Percentiles rank a stretch among this genome's conserved stretches.
phyloP scores from a whole-genome alignment of 148 eudicot species.

The Spergularia bocconei region DNA sequence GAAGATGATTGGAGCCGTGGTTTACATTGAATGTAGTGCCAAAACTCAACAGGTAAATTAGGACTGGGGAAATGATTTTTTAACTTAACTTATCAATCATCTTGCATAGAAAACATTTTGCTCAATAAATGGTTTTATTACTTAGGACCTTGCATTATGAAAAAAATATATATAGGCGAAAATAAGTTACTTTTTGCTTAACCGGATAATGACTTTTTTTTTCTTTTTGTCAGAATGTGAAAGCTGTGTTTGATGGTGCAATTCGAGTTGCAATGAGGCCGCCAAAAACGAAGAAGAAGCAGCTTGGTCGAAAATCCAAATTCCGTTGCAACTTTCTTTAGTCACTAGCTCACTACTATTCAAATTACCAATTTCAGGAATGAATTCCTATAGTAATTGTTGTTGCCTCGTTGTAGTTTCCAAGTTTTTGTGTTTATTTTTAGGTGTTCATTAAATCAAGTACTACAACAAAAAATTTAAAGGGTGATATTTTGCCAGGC shows the following conservation, averaged over 20 bases:
- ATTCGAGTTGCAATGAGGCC: conserved; percentile 59
- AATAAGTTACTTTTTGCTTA: neutral
- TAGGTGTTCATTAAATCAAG: too few species aligned
- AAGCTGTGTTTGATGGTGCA: conserved; percentile 60
- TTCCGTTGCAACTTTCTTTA: conserved; percentile 19
- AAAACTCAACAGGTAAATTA: conserved; percentile 59
- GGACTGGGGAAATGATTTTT: neutral
- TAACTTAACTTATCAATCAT: neutral
- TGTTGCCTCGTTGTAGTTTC: too few species aligned
- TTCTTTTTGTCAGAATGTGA: conserved; percentile 48
- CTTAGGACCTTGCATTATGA: too few species aligned
- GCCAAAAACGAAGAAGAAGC: conserved; percentile 52
- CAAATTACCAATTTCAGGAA: neutral
- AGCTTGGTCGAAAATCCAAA: conserved; percentile 3
- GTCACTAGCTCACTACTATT: too few species aligned
- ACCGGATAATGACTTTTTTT: neutral
- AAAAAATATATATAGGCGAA: too few species aligned
- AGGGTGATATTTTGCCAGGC: too few species aligned
- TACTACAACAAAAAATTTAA: too few species aligned
- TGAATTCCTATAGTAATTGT: too few species aligned
- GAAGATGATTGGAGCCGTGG: conserved; percentile 58
- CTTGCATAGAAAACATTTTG: too few species aligned
- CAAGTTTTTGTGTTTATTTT: too few species aligned
- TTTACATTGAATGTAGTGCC: conserved; percentile 65
- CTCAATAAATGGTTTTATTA: too few species aligned